phyloP scores from a whole-genome alignment of 768 basidiomycete genomes.

The Mycena maculata region DNA sequence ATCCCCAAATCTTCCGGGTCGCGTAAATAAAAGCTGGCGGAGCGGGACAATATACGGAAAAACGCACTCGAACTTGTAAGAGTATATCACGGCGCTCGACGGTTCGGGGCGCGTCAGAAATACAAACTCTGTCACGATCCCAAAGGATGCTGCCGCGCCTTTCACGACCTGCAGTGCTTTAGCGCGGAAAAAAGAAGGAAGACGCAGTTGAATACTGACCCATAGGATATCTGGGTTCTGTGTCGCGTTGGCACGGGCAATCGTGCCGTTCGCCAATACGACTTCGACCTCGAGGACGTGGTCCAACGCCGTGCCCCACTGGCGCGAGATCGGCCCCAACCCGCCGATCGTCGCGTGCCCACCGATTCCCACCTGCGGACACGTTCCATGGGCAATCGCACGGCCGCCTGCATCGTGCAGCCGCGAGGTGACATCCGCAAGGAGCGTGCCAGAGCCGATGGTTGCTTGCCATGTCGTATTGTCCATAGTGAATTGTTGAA shows the following conservation, averaged over 20 bases:
- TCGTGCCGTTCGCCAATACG: slow-evolving; percentile 39
- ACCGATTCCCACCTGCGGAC: slow-evolving; percentile 45
- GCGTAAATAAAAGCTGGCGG: neutral
- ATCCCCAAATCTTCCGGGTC: slow-evolving; percentile 18
- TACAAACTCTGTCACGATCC: slow-evolving; percentile 44
- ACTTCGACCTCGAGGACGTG: slow-evolving; percentile 39
- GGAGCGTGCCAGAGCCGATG: slow-evolving; percentile 39
- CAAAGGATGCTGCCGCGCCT: slow-evolving; percentile 45
- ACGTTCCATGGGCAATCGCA: slow-evolving; percentile 46
- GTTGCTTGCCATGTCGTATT: slow-evolving; percentile 39
- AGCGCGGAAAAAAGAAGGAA: neutral
- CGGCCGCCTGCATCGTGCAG: slow-evolving; percentile 35
- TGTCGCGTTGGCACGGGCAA: slow-evolving; percentile 36
- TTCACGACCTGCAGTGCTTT: slow-evolving; percentile 37
- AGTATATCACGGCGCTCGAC: slow-evolving; percentile 22
- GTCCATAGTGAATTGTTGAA: slow-evolving; percentile 42
- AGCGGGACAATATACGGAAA: too few species aligned
- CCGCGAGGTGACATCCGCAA: slow-evolving; percentile 37
- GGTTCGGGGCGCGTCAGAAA: slow-evolving; percentile 42
- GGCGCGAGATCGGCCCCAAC: slow-evolving; percentile 36
- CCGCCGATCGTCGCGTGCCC: slow-evolving; percentile 40
- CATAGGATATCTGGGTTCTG: slow-evolving; percentile 40
- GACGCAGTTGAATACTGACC: slow-evolving; percentile 22
- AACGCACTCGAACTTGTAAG: slow-evolving; percentile 22
- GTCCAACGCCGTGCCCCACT: slow-evolving; percentile 44